These are phyloP conservation scores for Herpetospermum pedunculosum DNA, from an alignment of 306 rosid species.

Conservation along the genomic window DNA sequence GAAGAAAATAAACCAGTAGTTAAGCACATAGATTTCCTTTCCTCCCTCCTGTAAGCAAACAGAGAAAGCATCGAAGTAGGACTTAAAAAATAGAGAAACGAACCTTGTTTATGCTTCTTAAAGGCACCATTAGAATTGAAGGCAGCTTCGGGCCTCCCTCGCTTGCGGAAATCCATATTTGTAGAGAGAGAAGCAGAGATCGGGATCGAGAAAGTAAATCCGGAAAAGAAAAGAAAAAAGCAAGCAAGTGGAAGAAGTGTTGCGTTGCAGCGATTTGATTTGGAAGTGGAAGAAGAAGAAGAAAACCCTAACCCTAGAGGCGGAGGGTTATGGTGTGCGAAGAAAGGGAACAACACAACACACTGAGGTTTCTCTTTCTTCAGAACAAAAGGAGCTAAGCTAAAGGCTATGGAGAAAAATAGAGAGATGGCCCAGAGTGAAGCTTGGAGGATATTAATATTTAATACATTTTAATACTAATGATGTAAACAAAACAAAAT, in stretches of 20 bases:
- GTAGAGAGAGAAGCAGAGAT: constrained; percentile 6
- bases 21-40: background rate
- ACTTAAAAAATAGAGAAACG: background rate
- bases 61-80: background rate
- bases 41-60: background rate
- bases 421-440: background rate
- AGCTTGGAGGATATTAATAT: background rate
- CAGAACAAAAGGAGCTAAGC: too few species aligned
- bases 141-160: constrained; percentile 45
- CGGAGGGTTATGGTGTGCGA: constrained; percentile 22
- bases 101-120: constrained; percentile 61
- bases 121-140: constrained; percentile 45
- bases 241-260: too few species aligned
- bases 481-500: background rate
- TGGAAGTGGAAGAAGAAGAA: background rate
- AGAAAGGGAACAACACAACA: too few species aligned
- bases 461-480: background rate
- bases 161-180: constrained; percentile 58
- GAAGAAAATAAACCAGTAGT: background rate
- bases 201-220: constrained; percentile 33
- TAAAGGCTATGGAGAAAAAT: background rate
- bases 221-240: background rate
- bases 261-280: background rate
- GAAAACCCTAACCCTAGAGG: constrained; percentile 27
- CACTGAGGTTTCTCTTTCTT: background rate